These are phyloP conservation scores for Chalciporus piperatus DNA, from an alignment of 768 basidiomycete species.

Conservation along the genomic window DNA sequence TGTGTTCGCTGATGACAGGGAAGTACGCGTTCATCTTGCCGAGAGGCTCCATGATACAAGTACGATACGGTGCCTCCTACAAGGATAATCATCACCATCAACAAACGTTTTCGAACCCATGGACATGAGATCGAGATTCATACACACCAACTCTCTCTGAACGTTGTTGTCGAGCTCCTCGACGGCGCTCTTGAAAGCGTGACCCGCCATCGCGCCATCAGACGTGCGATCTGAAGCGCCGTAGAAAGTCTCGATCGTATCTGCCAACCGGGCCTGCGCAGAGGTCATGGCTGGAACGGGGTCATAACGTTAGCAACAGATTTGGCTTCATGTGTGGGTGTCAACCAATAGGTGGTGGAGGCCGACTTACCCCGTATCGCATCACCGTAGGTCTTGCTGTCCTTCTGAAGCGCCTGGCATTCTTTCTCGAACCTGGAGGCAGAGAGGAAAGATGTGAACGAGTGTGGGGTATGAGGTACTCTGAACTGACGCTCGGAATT, in stretches of 20 bases:
- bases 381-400: conserved; percentile 92
- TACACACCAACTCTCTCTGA: conserved; percentile 78
- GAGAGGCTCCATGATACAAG: conserved; percentile 91
- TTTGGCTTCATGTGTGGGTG: not conserved
- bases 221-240: conserved; percentile 77
- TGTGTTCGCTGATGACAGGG: conserved; percentile 90
- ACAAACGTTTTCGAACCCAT: not conserved
- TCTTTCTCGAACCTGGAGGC: conserved; percentile 88
- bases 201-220: conserved; percentile 94
- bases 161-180: conserved; percentile 90
- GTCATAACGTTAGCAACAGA: not conserved
- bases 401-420: conserved; percentile 88
- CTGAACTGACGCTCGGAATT: conserved; percentile 75
- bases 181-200: conserved; percentile 93
- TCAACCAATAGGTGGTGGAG: not conserved
- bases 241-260: conserved; percentile 93
- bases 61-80: conserved; percentile 91
- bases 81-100: conserved; percentile 1
- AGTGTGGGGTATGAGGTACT: not conserved
- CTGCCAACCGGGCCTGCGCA: conserved; percentile 89
- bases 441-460: conserved; percentile 2
- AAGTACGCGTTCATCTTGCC: conserved; percentile 97
- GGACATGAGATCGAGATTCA: not conserved
- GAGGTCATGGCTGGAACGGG: conserved; percentile 76
- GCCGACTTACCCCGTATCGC: conserved; percentile 77